Percentiles rank a stretch among this genome's conserved stretches.
Conservation (phyloP, 305 asterid genomes). For the Rubia tinctorum region DNA sequence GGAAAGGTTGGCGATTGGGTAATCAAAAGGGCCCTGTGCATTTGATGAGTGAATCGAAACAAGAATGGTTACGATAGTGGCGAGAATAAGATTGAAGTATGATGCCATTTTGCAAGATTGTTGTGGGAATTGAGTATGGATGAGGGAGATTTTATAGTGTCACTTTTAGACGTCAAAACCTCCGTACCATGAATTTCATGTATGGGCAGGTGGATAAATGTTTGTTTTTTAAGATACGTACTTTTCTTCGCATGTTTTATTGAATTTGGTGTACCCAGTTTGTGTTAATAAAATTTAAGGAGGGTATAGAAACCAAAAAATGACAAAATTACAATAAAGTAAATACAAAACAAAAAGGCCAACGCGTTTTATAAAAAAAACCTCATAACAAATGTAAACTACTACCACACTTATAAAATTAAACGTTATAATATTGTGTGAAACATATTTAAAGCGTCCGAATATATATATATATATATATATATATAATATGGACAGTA, state of each 20-base stretch:
- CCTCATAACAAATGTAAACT: no score
- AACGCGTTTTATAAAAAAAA: no score
- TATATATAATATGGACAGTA: no score
- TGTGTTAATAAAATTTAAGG: no score
- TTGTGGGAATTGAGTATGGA: neutral
- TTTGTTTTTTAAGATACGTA: neutral
- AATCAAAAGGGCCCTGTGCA: slow-evolving; percentile 37
- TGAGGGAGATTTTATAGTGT: neutral
- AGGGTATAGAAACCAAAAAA: no score
- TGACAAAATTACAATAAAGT: no score
- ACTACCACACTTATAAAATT: no score
- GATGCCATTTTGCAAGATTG: neutral
- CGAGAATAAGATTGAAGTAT: neutral
- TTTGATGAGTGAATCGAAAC: slow-evolving; percentile 6
- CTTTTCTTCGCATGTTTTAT: neutral
- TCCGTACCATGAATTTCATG: neutral
- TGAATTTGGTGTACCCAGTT: neutral
- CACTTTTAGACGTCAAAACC: neutral
- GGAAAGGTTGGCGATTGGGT: slow-evolving; percentile 41
- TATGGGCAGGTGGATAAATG: neutral
- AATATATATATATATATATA: no score
- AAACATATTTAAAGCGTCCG: no score
- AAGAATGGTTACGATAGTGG: neutral
- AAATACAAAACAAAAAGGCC: no score
- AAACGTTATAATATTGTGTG: no score